phyloP scores from a whole-genome alignment of 2,329 filamentous ascomycete genomes.

The Nothophoma quercina region DNA sequence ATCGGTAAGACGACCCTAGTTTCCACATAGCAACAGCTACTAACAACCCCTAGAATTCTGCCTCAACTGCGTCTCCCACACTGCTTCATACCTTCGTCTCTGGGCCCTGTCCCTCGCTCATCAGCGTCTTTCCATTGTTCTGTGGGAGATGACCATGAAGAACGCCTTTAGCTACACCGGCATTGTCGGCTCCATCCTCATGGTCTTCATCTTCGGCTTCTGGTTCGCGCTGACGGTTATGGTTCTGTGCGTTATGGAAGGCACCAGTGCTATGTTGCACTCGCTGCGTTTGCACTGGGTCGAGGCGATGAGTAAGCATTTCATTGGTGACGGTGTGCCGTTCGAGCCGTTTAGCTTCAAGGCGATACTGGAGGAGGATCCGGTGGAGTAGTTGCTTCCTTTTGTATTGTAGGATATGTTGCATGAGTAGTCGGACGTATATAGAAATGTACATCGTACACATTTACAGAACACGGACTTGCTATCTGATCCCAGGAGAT shows the following conservation, averaged over 20 bases:
- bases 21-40: conserved; percentile 6
- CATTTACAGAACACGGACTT: no score
- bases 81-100: conserved; percentile 96
- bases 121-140: conserved; percentile 93
- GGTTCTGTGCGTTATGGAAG: conserved; percentile 93
- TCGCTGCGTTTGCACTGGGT: conserved; percentile 93
- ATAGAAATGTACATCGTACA: conserved; percentile 29
- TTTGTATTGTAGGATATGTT: conserved; percentile 26
- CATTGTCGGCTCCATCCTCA: conserved; percentile 75
- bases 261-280: conserved; percentile 94
- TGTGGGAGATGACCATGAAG: conserved; percentile 95
- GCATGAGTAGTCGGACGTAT: conserved; percentile 14
- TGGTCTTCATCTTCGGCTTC: conserved; percentile 81
- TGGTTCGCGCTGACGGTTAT: conserved; percentile 88
- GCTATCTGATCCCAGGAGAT: no score
- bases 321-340: conserved; percentile 84
- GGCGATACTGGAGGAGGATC: conserved; percentile 81
- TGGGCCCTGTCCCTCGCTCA: conserved; percentile 98
- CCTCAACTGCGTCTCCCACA: conserved; percentile 98
- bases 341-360: conserved; percentile 92
- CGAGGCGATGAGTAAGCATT: conserved; percentile 97
- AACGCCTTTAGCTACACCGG: conserved; percentile 74
- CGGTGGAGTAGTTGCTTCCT: conserved; percentile 42
- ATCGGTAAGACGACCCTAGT: conserved; percentile 74
- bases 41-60: conserved; percentile 79